Conservation (phyloP, 2,329 filamentous ascomycete genomes). For the Ophiocordyceps camponoti-saundersi region DNA sequence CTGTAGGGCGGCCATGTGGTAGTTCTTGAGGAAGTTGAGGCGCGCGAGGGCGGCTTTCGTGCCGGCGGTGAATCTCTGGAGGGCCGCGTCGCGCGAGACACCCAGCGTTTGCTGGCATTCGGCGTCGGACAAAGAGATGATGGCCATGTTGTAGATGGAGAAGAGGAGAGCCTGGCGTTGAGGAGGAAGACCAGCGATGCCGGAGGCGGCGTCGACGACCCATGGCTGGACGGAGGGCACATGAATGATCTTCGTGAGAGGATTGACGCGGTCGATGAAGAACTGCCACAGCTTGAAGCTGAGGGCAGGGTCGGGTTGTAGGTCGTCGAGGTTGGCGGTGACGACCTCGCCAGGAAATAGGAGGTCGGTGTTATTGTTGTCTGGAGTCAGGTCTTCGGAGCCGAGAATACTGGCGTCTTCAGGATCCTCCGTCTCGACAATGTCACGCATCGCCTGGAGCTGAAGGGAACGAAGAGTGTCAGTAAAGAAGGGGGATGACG, state of each 20-base stretch:
- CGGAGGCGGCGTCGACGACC: constrained; percentile 43
- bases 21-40: constrained; percentile 39
- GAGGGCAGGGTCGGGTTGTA: constrained; percentile 49
- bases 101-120: constrained; percentile 39
- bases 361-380: constrained; percentile 34
- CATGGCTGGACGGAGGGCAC: constrained; percentile 50
- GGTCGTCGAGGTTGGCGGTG: constrained; percentile 22
- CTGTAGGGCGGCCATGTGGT: constrained; percentile 41
- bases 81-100: constrained; percentile 28
- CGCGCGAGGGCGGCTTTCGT: constrained; percentile 31
- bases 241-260: constrained; percentile 56
- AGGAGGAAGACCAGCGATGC: constrained; percentile 35
- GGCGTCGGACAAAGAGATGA: constrained; percentile 33
- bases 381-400: constrained; percentile 31
- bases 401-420: constrained; percentile 31
- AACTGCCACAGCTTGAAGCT: constrained; percentile 59
- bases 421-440: constrained; percentile 30
- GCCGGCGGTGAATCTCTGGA: constrained; percentile 33
- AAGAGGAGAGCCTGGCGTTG: constrained; percentile 46
- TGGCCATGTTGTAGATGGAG: constrained; percentile 46
- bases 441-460: constrained; percentile 41
- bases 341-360: constrained; percentile 25
- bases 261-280: constrained; percentile 59
- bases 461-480: constrained; percentile 8
- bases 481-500: not conserved